phyloP scores from a whole-genome alignment of 257 asterid genomes.

The Solanum piurae region DNA sequence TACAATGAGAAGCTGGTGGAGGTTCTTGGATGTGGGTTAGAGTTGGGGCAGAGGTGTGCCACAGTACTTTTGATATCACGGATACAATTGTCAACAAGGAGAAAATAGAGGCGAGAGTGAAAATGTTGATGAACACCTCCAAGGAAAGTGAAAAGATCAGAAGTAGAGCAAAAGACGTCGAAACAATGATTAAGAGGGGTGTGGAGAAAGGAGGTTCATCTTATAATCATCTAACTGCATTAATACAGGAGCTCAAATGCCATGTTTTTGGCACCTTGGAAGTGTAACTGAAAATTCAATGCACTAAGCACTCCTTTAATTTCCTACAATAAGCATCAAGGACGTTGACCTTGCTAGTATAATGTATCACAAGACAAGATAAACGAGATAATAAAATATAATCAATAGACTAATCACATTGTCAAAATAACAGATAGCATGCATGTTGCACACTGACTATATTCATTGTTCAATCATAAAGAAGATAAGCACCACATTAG shows the following conservation, averaged over 20 bases:
- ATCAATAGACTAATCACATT: background rate
- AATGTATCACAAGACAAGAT: background rate
- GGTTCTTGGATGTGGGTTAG: conserved; percentile 7
- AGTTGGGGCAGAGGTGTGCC: conserved; percentile 10
- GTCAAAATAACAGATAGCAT: background rate
- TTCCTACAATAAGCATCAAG: background rate
- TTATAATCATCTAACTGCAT: background rate
- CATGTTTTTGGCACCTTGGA: background rate
- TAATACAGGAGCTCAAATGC: conserved; percentile 6
- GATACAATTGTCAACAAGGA: background rate
- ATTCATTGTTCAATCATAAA: background rate
- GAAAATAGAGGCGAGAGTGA: conserved; percentile 1
- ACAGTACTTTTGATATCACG: background rate
- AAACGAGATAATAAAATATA: background rate
- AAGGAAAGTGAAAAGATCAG: conserved; percentile 5
- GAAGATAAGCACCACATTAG: background rate
- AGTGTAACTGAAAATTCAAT: background rate
- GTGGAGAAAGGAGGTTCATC: conserved; percentile 12
- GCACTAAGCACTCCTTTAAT: background rate
- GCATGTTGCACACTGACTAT: background rate
- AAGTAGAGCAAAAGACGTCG: background rate
- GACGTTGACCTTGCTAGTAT: background rate
- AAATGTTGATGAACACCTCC: background rate
- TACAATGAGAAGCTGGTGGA: conserved; percentile 13
- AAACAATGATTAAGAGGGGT: background rate